These are phyloP conservation scores for Pyrenochaeta sp. DNA, from an alignment of 2,329 filamentous ascomycete species.

Conservation along the genomic window DNA sequence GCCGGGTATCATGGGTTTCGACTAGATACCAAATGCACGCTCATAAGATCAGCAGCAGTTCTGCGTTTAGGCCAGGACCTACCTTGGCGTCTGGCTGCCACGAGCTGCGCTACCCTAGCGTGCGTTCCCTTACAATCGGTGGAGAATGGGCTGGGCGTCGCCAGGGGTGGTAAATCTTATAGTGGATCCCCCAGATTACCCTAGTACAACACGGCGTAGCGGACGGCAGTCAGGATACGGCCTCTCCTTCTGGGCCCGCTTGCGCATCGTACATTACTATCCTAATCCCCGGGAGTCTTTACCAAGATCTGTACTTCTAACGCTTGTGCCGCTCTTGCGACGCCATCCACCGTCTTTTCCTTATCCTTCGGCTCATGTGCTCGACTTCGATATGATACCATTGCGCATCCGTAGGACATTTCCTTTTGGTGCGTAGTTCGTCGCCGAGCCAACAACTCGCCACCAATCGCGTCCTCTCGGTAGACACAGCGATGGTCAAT, in stretches of 20 bases:
- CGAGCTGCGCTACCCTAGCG: constrained; percentile 13
- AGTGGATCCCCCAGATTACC: constrained; percentile 22
- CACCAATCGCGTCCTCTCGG: background rate
- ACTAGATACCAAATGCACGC: background rate
- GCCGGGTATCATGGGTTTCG: constrained; percentile 5
- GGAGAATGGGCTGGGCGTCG: constrained; percentile 3
- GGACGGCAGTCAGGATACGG: constrained; percentile 16
- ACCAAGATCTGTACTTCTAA: constrained; percentile 12
- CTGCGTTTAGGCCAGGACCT: constrained; percentile 1
- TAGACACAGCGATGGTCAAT: constrained; percentile 28
- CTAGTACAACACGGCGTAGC: constrained; percentile 10
- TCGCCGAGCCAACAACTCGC: constrained; percentile 2
- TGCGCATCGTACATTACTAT: constrained; percentile 35
- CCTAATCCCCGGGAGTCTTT: constrained; percentile 14
- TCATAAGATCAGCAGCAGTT: background rate
- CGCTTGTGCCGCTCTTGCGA: constrained; percentile 10
- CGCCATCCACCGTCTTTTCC: constrained; percentile 3
- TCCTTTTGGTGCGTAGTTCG: constrained; percentile 21
- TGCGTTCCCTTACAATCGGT: constrained; percentile 12
- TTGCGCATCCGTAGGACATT: constrained; percentile 11
- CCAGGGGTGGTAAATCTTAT: constrained; percentile 14
- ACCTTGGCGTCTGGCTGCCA: constrained; percentile 7
- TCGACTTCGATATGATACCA: constrained; percentile 30
- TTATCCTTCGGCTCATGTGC: constrained; percentile 2
- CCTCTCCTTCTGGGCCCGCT: constrained; percentile 6